A percentile compares a stretch with the other conserved stretches of the same genome.
These are phyloP conservation scores for Pyricularia pennisetigena DNA, from an alignment of 2,329 filamentous ascomycete genomes.

Conservation along the genomic window DNA sequence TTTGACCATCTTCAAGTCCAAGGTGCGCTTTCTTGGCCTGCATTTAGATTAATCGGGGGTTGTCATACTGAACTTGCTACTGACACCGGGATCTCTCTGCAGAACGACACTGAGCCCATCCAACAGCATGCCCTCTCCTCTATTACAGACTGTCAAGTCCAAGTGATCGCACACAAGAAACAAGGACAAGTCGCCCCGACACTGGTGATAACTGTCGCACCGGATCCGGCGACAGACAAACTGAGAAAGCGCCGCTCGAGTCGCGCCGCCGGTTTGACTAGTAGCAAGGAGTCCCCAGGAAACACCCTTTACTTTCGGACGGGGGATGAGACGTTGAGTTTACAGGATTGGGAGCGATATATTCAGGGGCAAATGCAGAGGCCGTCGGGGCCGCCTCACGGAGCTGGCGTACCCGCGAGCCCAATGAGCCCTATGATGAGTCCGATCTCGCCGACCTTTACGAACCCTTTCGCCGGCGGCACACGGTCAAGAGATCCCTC, in stretches of 20 bases:
- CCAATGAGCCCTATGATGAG: conserved; percentile 37
- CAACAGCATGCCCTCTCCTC: conserved; percentile 42
- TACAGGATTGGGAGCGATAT: conserved; percentile 50
- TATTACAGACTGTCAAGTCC: conserved; percentile 47
- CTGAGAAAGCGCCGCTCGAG: conserved; percentile 56
- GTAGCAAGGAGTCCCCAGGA: conserved; percentile 36
- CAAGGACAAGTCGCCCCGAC: conserved; percentile 50
- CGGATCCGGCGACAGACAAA: conserved; percentile 43
- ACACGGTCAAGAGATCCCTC: conserved; percentile 27
- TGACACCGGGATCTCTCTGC: conserved; percentile 2
- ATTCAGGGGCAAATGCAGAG: conserved; percentile 35
- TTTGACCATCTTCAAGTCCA: conserved; percentile 46
- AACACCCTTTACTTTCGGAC: conserved; percentile 48
- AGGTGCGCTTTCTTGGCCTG: conserved; percentile 24
- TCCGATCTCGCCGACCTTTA: conserved; percentile 42
- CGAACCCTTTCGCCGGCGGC: conserved; percentile 36
- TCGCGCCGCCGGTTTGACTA: conserved; percentile 45
- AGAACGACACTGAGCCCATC: conserved; percentile 44
- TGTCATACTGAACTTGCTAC: not conserved
- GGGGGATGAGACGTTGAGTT: conserved; percentile 35
- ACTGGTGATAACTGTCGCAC: conserved; percentile 44
- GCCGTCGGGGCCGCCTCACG: conserved; percentile 25
- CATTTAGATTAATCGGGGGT: not conserved
- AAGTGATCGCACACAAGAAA: conserved; percentile 51
- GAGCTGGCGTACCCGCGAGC: not conserved